Evolutionary conservation across 106 monocot species (phyloP).

Genomic region (Hemerocallis citrina): DNA sequence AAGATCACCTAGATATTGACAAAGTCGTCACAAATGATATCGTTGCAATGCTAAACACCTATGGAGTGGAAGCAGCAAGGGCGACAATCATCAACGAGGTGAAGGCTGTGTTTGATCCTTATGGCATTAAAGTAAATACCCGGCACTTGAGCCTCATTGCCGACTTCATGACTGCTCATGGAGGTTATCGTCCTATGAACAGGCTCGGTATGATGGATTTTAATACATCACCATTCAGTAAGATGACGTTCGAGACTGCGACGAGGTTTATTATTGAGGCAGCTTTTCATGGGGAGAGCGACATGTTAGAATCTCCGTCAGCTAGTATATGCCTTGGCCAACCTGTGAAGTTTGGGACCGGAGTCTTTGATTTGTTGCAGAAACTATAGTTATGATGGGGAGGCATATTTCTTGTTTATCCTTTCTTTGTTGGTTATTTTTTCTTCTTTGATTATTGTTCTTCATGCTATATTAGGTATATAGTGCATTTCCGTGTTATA

Average conservation of each 20-base stretch:
- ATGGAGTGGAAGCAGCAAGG: constrained; percentile 87
- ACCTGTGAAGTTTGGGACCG: constrained; percentile 81
- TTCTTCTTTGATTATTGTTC: too few species aligned
- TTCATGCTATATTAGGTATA: too few species aligned
- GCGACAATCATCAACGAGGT: constrained; percentile 78
- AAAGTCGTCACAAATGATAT: constrained; percentile 60
- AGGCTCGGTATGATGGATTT: constrained; percentile 43
- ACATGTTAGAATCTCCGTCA: constrained; percentile 65
- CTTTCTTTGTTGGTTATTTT: too few species aligned
- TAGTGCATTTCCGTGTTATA: too few species aligned
- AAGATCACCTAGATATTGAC: constrained; percentile 44
- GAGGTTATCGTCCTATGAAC: constrained; percentile 75
- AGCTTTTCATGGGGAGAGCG: constrained; percentile 66
- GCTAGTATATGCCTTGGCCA: constrained; percentile 81
- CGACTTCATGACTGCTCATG: constrained; percentile 79
- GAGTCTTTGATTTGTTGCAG: constrained; percentile 70
- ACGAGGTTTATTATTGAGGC: constrained; percentile 63
- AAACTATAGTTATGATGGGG: constrained; percentile 31
- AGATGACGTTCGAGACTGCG: constrained; percentile 91
- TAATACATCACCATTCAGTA: constrained; percentile 72
- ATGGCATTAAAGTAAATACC: constrained; percentile 62
- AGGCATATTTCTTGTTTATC: not conserved
- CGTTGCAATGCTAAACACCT: constrained; percentile 61
- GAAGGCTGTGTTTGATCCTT: constrained; percentile 48
- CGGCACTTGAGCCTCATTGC: constrained; percentile 75